Base-by-base conservation (phyloP, 148 eudicot genomes). In the Mesembryanthemum crystallinum region DNA sequence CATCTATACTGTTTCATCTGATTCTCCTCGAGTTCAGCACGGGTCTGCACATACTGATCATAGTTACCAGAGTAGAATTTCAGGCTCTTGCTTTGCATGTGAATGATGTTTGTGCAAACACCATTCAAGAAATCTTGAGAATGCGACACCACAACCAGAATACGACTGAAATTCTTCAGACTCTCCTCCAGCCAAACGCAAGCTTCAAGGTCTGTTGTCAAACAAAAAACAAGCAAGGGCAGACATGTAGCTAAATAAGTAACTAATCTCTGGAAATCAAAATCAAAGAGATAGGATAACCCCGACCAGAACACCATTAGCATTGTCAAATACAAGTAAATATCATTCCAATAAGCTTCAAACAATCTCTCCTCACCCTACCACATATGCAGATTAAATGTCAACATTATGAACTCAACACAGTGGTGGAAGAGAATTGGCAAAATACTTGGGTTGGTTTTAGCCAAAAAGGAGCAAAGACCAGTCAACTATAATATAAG, bases 1-100 rank as follows among this genome's bases (percentile, higher is more conserved):
- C 98, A 94, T 69, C 86, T 92, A 79, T 94, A 94, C 67, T 94
- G 98, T 79, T 94, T 95, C 98, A 95, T 95, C 77, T 95, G 98
- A 78, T 95, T 95, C 82, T 95, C 98, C 79, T 95, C 98, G 30
- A 87, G 91, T 78, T 92, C 98, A 57, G 93, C 69, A 28, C 98
- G 96, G 60, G 98, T 94, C 65, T 94, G 98, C 62, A 92, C 84
- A 68, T 94, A 94, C 59, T 94, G 98, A 71, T 94, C 98, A 51
- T 64, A 94, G 69, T 92, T 94, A 59, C 98, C 98, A 39, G 97
- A 80, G 73, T 90, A 94, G 52, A 86, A n/a, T 83, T 88, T 95
- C 75, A 95, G 54, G 71, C 63, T 79, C 88, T 88, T 95, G 87
- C 71, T 95, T 77, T 95, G 98, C 98, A 95, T 95, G 84, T 95